These are phyloP conservation scores for Candida ulmi DNA, from an alignment of 805 yeast genomes.

Conservation along the genomic window DNA sequence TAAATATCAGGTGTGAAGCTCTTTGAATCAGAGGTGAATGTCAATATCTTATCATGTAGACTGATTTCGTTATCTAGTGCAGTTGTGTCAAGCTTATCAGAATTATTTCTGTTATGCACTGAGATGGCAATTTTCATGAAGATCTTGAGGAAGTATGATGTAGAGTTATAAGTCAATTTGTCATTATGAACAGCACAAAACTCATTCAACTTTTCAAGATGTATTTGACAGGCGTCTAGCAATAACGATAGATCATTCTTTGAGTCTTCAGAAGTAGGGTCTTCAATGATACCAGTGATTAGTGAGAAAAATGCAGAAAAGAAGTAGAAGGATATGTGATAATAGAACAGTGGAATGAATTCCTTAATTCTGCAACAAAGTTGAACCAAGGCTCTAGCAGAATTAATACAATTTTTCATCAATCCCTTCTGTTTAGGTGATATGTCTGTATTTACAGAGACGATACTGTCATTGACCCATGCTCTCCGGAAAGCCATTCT, in stretches of 20 bases:
- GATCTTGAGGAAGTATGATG: conserved; percentile 12
- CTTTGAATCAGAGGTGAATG: not conserved
- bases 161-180: conserved; percentile 5
- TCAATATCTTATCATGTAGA: conserved; percentile 8
- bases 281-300: conserved; percentile 18
- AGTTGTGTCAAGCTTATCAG: conserved; percentile 3
- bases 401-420: conserved; percentile 15
- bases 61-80: conserved; percentile 8
- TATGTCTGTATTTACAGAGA: conserved; percentile 1
- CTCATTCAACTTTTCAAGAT: conserved; percentile 4
- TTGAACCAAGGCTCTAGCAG: conserved; percentile 16
- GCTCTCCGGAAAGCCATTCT: conserved; percentile 23
- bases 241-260: conserved; percentile 14
- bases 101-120: conserved; percentile 11
- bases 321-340: conserved; percentile 13
- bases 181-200: conserved; percentile 4
- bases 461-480: conserved; percentile 18
- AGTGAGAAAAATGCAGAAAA: conserved; percentile 21
- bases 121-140: conserved; percentile 18
- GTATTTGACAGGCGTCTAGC: conserved; percentile 2
- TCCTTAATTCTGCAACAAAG: conserved; percentile 5
- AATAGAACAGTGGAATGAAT: conserved; percentile 8
- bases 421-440: conserved; percentile 13
- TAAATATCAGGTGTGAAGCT: not conserved
- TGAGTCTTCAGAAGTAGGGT: conserved; percentile 10